Evolutionary conservation across 2,329 filamentous ascomycete genomes (phyloP), one percentile per base, ranked within the genome.

Genomic region (Lasiodiplodia gonubiensis): DNA sequence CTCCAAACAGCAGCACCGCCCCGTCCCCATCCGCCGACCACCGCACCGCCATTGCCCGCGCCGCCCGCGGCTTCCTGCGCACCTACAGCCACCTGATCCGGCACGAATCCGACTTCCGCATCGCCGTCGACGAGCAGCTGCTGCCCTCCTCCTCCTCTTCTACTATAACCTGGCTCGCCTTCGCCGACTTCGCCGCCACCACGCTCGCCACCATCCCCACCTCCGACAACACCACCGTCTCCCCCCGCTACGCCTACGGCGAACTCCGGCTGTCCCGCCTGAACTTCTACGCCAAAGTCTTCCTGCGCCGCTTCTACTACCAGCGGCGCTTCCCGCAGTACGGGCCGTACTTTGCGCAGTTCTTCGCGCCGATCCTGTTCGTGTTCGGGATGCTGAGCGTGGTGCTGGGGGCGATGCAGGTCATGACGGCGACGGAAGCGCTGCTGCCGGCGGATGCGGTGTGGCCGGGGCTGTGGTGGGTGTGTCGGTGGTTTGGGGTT

Each of bases 191-290:
- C 4, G 73, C 71, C 46, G 70, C 68, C 54, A 61, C 25, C 6
- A 68, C 73, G 25, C 66, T 59, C 12, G 23, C 67, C 39, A 63
- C 68, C 16, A 52, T 39, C 18, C 33, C 67, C 27, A 16, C 57
- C n/a, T 77, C 81, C 37, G 70, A 76, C 0, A 70, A 76, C 57
- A 42, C 66, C 16, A 67, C 67, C 5, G 76, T 83, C n/a, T 79
- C 78, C 51, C 68, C 69, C 18, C 75, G 82, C 18, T 84, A 82
- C 70, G 66, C 70, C 27, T 84, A 79, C 67, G 81, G 82, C 21
- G 82, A 84, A 71, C 73, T 84, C 35, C 77, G 82, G 2, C 75
- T 84, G 11, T 75, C 76, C 5, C 76, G 81, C 30, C 71, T 84
- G 23, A 82, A 86, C 73, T 77, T 81, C 65, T 79, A 82, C 57